A percentile compares a stretch with the other conserved stretches of the same genome.
Evolutionary conservation across 1,284 basidiomycete genomes (phyloP).

Genomic region (Cryptococcus sp.): DNA sequence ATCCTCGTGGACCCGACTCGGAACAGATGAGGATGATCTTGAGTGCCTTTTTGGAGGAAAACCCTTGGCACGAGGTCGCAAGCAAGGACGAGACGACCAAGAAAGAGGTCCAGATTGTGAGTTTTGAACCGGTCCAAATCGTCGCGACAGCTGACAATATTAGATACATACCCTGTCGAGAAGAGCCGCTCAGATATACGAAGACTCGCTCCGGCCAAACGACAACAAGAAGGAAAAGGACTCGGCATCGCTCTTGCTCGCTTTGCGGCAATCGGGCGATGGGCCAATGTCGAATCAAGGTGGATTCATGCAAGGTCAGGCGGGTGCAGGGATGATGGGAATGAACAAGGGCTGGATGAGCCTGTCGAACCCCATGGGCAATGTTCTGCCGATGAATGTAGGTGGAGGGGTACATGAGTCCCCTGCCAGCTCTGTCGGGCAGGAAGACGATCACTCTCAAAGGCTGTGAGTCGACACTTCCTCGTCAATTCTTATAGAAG

Average conservation of each 20-base stretch:
- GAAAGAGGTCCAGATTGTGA: slow-evolving; percentile 45
- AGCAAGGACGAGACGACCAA: slow-evolving; percentile 44
- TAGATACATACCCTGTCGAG: slow-evolving; percentile 44
- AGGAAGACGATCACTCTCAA: slow-evolving; percentile 45
- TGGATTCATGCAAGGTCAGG: not conserved
- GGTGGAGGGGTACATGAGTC: slow-evolving; percentile 5
- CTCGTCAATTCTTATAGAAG: not conserved
- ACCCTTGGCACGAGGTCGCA: slow-evolving; percentile 38
- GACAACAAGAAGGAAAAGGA: slow-evolving; percentile 42
- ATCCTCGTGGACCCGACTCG: slow-evolving; percentile 41
- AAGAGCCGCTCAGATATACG: slow-evolving; percentile 42
- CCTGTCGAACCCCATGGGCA: slow-evolving; percentile 1
- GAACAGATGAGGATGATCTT: slow-evolving; percentile 44
- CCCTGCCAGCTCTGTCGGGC: slow-evolving; percentile 8
- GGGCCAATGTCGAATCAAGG: slow-evolving; percentile 10
- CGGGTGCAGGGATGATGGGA: not conserved
- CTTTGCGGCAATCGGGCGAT: slow-evolving; percentile 36
- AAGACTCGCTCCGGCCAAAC: slow-evolving; percentile 38
- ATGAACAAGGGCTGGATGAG: slow-evolving; percentile 10
- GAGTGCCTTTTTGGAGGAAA: slow-evolving; percentile 43
- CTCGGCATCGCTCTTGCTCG: slow-evolving; percentile 39
- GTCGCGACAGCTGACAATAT: not conserved
- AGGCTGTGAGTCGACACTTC: slow-evolving; percentile 22
- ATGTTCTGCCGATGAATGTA: slow-evolving; percentile 1
- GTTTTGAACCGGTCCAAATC: not conserved